Evolutionary conservation across 306 rosid species (phyloP).

Genomic region (Gleditsia sinensis): DNA sequence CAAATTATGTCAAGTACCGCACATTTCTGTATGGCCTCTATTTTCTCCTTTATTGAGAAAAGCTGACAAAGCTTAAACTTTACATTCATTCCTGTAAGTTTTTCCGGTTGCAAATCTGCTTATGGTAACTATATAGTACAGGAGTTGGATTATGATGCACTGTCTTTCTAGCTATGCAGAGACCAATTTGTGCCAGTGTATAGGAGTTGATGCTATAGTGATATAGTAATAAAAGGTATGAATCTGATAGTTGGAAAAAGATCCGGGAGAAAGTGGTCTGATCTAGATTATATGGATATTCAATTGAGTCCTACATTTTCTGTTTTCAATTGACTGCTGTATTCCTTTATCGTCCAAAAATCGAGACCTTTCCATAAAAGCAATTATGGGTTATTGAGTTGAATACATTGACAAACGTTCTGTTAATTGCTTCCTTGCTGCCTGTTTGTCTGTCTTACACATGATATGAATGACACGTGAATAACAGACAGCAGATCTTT

Average conservation of each 20-base stretch:
- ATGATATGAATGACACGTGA: neutral
- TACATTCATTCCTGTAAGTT: neutral
- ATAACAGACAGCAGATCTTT: neutral
- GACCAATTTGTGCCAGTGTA: neutral
- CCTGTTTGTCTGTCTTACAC: neutral
- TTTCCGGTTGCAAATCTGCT: neutral
- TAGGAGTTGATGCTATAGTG: neutral
- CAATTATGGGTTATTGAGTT: neutral
- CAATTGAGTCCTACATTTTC: neutral
- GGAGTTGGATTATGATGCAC: neutral
- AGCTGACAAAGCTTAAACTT: too few species aligned
- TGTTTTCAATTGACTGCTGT: neutral
- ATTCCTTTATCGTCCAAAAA: neutral
- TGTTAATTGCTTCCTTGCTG: conserved; percentile 4
- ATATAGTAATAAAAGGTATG: neutral
- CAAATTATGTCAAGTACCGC: neutral
- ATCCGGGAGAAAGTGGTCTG: neutral
- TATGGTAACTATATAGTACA: neutral
- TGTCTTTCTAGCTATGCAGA: neutral
- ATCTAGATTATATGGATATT: neutral
- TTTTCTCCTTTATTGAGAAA: neutral
- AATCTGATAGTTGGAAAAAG: neutral
- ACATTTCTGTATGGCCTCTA: neutral
- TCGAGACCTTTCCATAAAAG: neutral
- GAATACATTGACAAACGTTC: neutral